Conservation (phyloP, 352 stramenopile species). For the Globisporangium ultimum region DNA sequence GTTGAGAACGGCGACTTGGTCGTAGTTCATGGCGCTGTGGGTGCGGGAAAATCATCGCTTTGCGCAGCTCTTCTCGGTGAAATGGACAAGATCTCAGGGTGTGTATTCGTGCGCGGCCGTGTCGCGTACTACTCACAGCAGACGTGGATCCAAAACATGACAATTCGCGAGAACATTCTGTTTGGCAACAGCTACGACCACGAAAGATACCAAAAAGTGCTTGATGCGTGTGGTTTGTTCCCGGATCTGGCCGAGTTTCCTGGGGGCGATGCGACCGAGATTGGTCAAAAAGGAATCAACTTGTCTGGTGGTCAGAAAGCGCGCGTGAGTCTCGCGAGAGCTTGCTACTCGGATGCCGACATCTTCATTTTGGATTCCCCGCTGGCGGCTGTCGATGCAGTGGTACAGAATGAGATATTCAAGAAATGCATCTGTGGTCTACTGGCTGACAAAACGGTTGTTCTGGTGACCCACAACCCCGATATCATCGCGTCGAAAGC, state of each 20-base stretch:
- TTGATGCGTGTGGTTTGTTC: no score
- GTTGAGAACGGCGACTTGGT: not conserved
- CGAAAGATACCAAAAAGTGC: no score
- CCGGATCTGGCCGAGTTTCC: no score
- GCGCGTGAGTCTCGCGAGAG: constrained; percentile 41
- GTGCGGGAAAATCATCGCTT: not conserved
- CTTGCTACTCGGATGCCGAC: constrained; percentile 42
- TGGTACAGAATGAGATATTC: constrained; percentile 93
- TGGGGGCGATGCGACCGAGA: constrained; percentile 39
- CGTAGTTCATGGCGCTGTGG: not conserved
- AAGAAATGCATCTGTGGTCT: constrained; percentile 40
- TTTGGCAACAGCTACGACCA: constrained; percentile 69
- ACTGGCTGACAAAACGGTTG: constrained; percentile 10
- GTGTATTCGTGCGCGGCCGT: constrained; percentile 15
- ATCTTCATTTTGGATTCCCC: constrained; percentile 17
- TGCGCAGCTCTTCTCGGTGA: not conserved
- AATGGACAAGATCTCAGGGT: not conserved
- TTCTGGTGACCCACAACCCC: constrained; percentile 91
- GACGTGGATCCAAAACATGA: no score
- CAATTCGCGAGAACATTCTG: constrained; percentile 90
- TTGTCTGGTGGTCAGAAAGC: constrained; percentile 90
- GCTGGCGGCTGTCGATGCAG: constrained; percentile 13
- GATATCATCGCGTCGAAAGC: constrained; percentile 44
- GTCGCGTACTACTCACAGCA: constrained; percentile 59
- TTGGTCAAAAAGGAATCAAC: constrained; percentile 93